These are phyloP conservation scores for Graphilbum fragrans DNA, from an alignment of 2,329 filamentous ascomycete species.

Conservation along the genomic window DNA sequence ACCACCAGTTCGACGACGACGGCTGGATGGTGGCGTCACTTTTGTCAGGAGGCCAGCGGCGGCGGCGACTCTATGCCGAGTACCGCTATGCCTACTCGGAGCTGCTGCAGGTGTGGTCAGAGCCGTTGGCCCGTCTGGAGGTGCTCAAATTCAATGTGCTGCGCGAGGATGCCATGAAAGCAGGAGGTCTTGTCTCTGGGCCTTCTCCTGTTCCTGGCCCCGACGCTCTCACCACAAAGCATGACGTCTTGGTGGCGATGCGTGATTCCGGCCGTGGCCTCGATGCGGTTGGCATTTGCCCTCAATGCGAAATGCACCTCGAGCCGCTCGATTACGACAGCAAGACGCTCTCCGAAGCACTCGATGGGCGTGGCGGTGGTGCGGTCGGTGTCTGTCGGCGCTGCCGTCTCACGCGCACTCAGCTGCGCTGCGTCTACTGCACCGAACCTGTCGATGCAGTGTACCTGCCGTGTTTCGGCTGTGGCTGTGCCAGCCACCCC, in stretches of 20 bases:
- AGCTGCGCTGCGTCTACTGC: conserved; percentile 51
- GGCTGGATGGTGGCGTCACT: conserved; percentile 50
- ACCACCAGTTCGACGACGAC: conserved; percentile 56
- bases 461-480: conserved; percentile 49
- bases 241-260: conserved; percentile 37
- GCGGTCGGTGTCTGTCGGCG: conserved; percentile 36
- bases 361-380: background rate
- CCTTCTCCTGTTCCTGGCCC: conserved; percentile 12
- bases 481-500: conserved; percentile 50
- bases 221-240: conserved; percentile 12
- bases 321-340: conserved; percentile 38
- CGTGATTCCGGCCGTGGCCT: conserved; percentile 42
- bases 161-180: conserved; percentile 29
- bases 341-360: background rate
- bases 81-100: conserved; percentile 58
- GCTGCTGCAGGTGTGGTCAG: conserved; percentile 54
- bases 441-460: conserved; percentile 46
- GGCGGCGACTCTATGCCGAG: conserved; percentile 34
- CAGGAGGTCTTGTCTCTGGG: conserved; percentile 7
- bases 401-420: conserved; percentile 42
- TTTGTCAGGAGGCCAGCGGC: conserved; percentile 34
- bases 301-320: conserved; percentile 48
- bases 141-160: conserved; percentile 59
- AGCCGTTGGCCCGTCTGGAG: conserved; percentile 50
- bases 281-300: conserved; percentile 51